Evolutionary conservation across 2,329 filamentous ascomycete species (phyloP).

Genomic region (Fusarium palustre): DNA sequence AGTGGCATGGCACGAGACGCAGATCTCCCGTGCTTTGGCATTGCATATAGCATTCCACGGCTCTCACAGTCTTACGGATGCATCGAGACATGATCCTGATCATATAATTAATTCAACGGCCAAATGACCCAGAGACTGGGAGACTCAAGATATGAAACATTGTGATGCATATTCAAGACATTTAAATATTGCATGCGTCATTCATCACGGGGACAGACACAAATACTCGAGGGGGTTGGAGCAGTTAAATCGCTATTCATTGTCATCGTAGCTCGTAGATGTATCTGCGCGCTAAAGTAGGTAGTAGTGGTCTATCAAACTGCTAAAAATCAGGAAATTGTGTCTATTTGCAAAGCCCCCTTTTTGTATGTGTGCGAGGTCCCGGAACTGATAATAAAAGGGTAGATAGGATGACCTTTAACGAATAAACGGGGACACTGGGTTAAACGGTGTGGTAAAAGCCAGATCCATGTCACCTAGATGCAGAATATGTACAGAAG

Average conservation of each 20-base stretch:
- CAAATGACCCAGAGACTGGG: neutral
- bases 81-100: slow-evolving; percentile 5
- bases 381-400: slow-evolving; percentile 24
- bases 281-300: slow-evolving; percentile 32
- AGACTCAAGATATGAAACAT: neutral
- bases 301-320: slow-evolving; percentile 32
- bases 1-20: neutral
- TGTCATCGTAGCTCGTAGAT: slow-evolving; percentile 46
- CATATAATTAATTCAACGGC: neutral
- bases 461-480: slow-evolving; percentile 29
- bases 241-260: slow-evolving; percentile 36
- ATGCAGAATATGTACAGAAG: slow-evolving; percentile 51
- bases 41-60: slow-evolving; percentile 9
- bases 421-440: slow-evolving; percentile 10
- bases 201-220: neutral
- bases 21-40: neutral
- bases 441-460: neutral
- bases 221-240: neutral
- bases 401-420: slow-evolving; percentile 24
- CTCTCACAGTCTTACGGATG: neutral
- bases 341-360: slow-evolving; percentile 34
- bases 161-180: neutral
- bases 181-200: neutral
- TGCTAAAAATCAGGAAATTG: slow-evolving; percentile 27
- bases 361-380: slow-evolving; percentile 16